Percentiles rank a stretch among this genome's conserved stretches.
Conservation (phyloP, 208 protist species). For the Herpetomonas muscarum region DNA sequence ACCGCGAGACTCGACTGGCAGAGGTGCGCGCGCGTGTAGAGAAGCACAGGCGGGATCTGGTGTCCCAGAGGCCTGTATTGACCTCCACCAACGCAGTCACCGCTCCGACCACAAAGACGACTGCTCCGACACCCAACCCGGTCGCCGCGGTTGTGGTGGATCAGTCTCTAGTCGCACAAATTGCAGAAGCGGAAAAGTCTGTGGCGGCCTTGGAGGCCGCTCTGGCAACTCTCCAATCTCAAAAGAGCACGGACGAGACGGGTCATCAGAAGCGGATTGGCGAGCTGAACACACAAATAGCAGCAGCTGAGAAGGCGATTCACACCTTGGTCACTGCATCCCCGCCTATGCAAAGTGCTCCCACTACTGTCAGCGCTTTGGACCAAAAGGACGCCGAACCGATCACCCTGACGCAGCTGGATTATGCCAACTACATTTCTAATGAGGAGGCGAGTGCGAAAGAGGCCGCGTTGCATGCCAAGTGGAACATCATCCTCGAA, state of each 20-base stretch:
- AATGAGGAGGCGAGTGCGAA: conserved; percentile 18
- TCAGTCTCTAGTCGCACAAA: too few species aligned
- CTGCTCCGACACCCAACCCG: too few species aligned
- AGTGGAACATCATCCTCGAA: conserved; percentile 18
- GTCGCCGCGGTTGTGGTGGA: too few species aligned
- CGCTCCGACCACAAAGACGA: too few species aligned
- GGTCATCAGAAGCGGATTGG: conserved; percentile 7
- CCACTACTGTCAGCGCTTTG: too few species aligned
- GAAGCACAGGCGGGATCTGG: conserved; percentile 7
- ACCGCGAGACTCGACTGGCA: conserved; percentile 20
- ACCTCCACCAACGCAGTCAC: too few species aligned
- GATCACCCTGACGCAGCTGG: background rate
- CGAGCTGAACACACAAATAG: conserved; percentile 2
- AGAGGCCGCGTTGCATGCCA: conserved; percentile 17
- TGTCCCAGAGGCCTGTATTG: conserved; percentile 1
- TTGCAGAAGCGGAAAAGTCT: conserved; percentile 1
- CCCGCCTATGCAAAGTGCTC: background rate
- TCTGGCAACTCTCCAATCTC: background rate
- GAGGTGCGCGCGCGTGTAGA: conserved; percentile 14
- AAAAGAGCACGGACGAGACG: conserved; percentile 5
- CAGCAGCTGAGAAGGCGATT: conserved; percentile 5
- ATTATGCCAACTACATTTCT: conserved; percentile 12
- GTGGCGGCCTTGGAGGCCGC: conserved; percentile 5
- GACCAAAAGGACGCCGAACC: background rate
- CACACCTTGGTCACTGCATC: too few species aligned